A percentile compares a stretch with the other conserved stretches of the same genome.
Evolutionary conservation across 2,329 filamentous ascomycete species (phyloP).

Genomic region (Dactylonectria estremocensis): DNA sequence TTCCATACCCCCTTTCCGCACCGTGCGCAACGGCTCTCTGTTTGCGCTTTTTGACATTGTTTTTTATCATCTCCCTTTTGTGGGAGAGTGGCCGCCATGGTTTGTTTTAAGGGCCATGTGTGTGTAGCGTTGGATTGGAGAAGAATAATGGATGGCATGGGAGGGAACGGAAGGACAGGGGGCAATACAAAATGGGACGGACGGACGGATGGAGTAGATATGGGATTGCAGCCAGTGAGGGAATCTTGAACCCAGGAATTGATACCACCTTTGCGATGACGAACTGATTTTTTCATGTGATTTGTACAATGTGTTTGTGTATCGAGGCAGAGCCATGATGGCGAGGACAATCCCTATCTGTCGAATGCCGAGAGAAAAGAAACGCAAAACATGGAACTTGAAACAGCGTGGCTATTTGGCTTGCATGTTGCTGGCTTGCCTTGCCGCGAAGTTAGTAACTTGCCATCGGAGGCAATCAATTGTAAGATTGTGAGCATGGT

Average conservation of each 20-base stretch:
- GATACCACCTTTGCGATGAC: slow-evolving; percentile 42
- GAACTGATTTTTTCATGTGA: neutral
- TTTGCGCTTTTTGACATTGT: slow-evolving; percentile 1
- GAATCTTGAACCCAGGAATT: slow-evolving; percentile 40
- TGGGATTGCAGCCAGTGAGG: slow-evolving; percentile 35
- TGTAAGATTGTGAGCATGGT: too few species aligned
- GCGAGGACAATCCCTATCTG: too few species aligned
- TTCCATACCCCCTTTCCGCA: slow-evolving; percentile 38
- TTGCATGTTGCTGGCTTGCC: too few species aligned
- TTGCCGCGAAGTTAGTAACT: too few species aligned
- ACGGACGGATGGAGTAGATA: slow-evolving; percentile 23
- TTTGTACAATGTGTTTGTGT: neutral
- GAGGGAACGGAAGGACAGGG: slow-evolving; percentile 25
- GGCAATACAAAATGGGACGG: slow-evolving; percentile 22
- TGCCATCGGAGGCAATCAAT: too few species aligned
- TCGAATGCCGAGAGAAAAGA: too few species aligned
- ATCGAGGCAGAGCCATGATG: too few species aligned
- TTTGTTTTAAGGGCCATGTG: slow-evolving; percentile 16
- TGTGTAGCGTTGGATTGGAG: slow-evolving; percentile 29
- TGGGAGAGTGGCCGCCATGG: slow-evolving; percentile 12
- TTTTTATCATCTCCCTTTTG: slow-evolving; percentile 18
- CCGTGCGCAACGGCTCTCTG: slow-evolving; percentile 11
- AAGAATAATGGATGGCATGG: slow-evolving; percentile 1
- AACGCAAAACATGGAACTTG: too few species aligned
- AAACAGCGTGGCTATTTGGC: too few species aligned